Evolutionary conservation across 768 basidiomycete genomes (phyloP), one percentile per base, ranked within the genome.

Genomic region (Kwoniella pini): DNA sequence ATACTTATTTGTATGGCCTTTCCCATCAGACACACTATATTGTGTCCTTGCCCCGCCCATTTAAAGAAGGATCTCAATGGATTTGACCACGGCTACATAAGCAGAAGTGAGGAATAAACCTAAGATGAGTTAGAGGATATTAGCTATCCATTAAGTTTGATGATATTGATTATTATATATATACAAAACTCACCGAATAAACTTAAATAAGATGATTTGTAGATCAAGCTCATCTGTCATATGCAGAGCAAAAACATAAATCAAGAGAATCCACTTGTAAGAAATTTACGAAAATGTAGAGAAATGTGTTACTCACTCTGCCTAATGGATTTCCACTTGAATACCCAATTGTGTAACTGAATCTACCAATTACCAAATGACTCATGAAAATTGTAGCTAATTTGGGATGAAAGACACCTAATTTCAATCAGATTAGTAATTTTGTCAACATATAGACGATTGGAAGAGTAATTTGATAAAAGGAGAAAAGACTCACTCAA

Each of bases 401-500:
- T 17, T 43, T 46, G 24, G 64, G 64, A 38, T 65, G 39, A 42
- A 56, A 61, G n/a, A 65, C 12, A 48, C 64, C 64, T 24, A 42
- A n/a, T 3, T 40, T 42, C 53, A 42, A 27, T 19, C 19, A 24
- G 28, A 26, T 17, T 3, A 44, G 21, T n/a, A 26, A n/a, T n/a
- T n/a, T n/a, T n/a, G n/a, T 17, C 3, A 9, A 7, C 4, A 22
- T 24, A 52, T 11, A 50, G 43, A 44, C 13, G 26, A 30, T 26
- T 22, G 17, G 10, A 30, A 22, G 61, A 54, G 28, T 44, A 17
- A 3, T 30, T 50, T 31, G 61, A 49, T 21, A 45, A 12, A 22
- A 40, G 50, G 2, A 54, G 13, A 49, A 26, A 49, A 45, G 13
- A 68, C 67, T 57, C 30, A 71, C 72, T 66, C 51, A 71, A 38